phyloP scores from a whole-genome alignment of 345 rosid species.

The Boechera stricta region DNA sequence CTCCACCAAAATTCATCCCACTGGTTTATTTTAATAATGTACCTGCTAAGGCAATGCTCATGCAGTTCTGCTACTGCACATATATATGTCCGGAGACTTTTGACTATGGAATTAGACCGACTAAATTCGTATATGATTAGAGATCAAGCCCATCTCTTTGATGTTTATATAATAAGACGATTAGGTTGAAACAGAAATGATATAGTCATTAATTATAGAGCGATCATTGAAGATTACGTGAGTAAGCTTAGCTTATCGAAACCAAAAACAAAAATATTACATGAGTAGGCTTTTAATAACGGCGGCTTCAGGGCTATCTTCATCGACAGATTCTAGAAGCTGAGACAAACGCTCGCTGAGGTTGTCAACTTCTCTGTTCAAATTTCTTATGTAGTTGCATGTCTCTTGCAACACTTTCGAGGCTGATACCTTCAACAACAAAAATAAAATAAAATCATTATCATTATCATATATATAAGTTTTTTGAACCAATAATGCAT shows the following conservation, averaged over 20 bases:
- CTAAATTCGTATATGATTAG: background rate
- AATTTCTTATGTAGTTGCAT: slow-evolving; percentile 81
- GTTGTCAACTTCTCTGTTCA: slow-evolving; percentile 85
- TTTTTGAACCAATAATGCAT: slow-evolving; percentile 12
- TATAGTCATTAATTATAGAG: background rate
- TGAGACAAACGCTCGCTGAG: slow-evolving; percentile 87
- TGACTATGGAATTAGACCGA: background rate
- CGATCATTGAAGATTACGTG: slow-evolving; percentile 3
- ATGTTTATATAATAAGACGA: slow-evolving; percentile 21
- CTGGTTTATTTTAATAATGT: slow-evolving; percentile 7
- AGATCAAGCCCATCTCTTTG: slow-evolving; percentile 21
- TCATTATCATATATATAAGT: background rate
- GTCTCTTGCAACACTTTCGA: slow-evolving; percentile 91
- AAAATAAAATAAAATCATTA: background rate
- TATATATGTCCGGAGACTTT: slow-evolving; percentile 33
- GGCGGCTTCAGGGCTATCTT: slow-evolving; percentile 84
- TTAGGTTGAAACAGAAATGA: slow-evolving; percentile 22
- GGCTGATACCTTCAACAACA: slow-evolving; percentile 63
- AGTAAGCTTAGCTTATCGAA: slow-evolving; percentile 1
- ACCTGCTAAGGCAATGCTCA: slow-evolving; percentile 2
- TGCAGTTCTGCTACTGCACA: slow-evolving; percentile 29
- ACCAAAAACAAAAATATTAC: slow-evolving; percentile 42
- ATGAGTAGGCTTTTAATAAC: slow-evolving; percentile 87
- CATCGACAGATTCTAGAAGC: slow-evolving; percentile 77
- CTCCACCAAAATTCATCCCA: slow-evolving; percentile 6